phyloP scores from a whole-genome alignment of 1,284 basidiomycete genomes.

The Jaminaea rosea region DNA sequence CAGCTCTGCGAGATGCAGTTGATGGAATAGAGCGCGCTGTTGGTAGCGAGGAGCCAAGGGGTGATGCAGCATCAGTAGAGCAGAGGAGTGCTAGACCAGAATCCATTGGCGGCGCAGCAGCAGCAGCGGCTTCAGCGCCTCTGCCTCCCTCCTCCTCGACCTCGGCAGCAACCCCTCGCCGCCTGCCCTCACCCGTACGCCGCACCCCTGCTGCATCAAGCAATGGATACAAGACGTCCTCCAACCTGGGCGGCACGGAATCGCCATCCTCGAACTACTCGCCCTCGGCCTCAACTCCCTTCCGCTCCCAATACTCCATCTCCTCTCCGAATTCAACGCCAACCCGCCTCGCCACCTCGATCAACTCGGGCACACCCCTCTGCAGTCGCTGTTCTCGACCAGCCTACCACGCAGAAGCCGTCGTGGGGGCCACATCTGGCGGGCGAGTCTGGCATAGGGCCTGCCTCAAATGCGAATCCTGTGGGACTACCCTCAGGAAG shows the following conservation, averaged over 20 bases:
- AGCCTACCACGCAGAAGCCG: slow-evolving; percentile 19
- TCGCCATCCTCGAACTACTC: slow-evolving; percentile 1
- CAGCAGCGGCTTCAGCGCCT: background rate
- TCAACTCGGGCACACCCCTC: slow-evolving; percentile 29
- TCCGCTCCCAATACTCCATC: slow-evolving; percentile 3
- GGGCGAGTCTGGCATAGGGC: slow-evolving; percentile 41
- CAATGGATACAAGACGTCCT: background rate
- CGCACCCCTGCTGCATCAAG: background rate
- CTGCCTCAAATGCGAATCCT: slow-evolving; percentile 42
- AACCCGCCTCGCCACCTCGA: background rate
- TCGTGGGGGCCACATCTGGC: slow-evolving; percentile 7
- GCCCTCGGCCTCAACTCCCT: slow-evolving; percentile 1
- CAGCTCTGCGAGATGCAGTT: background rate
- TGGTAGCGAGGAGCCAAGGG: background rate
- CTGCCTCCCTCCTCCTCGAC: background rate
- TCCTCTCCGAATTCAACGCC: background rate
- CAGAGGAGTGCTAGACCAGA: no score
- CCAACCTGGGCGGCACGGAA: background rate
- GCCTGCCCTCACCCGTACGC: background rate
- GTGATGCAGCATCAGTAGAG: background rate
- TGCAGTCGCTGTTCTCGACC: slow-evolving; percentile 36
- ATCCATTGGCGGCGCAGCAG: background rate
- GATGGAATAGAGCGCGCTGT: background rate
- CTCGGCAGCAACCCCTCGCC: background rate
- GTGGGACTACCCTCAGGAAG: slow-evolving; percentile 33